Conservation (phyloP, 768 basidiomycete genomes). For the Termitomyces sp. region DNA sequence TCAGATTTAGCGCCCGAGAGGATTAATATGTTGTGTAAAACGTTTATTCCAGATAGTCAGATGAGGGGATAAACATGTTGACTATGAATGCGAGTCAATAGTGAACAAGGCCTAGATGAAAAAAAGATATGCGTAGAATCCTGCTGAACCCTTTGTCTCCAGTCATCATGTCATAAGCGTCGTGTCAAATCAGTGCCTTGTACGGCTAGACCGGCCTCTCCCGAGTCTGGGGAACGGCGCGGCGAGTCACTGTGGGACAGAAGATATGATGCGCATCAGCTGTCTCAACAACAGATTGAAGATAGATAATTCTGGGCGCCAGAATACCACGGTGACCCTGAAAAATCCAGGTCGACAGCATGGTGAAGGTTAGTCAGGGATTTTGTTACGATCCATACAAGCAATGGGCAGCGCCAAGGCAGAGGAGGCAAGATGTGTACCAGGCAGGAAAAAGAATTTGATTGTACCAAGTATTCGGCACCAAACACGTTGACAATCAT, state of each 20-base stretch:
- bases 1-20: neutral
- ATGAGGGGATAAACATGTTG: neutral
- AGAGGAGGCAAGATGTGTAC: neutral
- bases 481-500: constrained; percentile 12
- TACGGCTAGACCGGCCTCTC: constrained; percentile 4
- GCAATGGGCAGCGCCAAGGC: neutral
- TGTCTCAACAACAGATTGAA: constrained; percentile 2
- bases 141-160: neutral
- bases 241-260: constrained; percentile 6
- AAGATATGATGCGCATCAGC: constrained; percentile 12
- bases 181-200: constrained; percentile 1
- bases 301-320: constrained; percentile 9
- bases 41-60: neutral
- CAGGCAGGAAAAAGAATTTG: neutral
- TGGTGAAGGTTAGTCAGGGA: neutral
- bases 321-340: constrained; percentile 4
- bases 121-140: neutral
- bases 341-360: neutral
- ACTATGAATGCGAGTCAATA: neutral
- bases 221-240: constrained; percentile 10
- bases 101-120: neutral
- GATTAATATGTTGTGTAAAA: neutral
- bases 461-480: constrained; percentile 9
- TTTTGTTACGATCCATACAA: neutral
- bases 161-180: constrained; percentile 2